Evolutionary conservation across 768 basidiomycete species (phyloP).

Genomic region (Nevesoporus exiguus): DNA sequence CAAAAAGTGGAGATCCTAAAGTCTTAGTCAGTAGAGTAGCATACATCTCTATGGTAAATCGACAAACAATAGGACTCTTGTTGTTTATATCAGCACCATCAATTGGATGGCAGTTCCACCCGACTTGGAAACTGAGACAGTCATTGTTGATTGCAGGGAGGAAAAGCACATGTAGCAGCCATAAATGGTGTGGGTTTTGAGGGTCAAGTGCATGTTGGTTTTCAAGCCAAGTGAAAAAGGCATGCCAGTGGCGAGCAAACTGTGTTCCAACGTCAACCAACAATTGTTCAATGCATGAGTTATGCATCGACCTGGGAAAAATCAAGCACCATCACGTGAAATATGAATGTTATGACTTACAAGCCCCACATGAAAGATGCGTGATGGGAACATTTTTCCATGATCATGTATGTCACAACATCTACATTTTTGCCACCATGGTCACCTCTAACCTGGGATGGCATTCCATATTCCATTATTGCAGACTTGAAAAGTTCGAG

Average conservation of each 20-base stretch:
- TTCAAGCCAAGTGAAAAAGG: slow-evolving; percentile 40
- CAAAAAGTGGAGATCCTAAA: no score
- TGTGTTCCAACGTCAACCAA: background rate
- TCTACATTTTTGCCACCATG: background rate
- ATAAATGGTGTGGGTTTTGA: background rate
- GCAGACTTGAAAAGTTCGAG: background rate
- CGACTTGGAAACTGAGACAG: slow-evolving; percentile 30
- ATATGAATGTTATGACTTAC: no score
- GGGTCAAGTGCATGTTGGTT: background rate
- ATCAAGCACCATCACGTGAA: no score
- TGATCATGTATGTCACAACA: background rate
- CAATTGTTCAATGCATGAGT: slow-evolving; percentile 21
- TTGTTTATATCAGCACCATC: no score
- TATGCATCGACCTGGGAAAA: slow-evolving; percentile 41
- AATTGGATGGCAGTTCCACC: slow-evolving; percentile 43
- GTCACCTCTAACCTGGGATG: background rate
- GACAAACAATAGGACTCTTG: no score
- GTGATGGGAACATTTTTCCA: background rate
- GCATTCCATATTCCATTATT: background rate
- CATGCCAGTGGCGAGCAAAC: slow-evolving; percentile 32
- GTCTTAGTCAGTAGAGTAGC: no score
- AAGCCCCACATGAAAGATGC: background rate
- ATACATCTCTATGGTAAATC: no score
- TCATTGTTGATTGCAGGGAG: slow-evolving; percentile 37
- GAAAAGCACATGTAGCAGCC: slow-evolving; percentile 27